Percentiles rank a stretch among this genome's conserved stretches.
phyloP scores from a whole-genome alignment of 1,284 basidiomycete species.

The Wallemia mellicola region DNA sequence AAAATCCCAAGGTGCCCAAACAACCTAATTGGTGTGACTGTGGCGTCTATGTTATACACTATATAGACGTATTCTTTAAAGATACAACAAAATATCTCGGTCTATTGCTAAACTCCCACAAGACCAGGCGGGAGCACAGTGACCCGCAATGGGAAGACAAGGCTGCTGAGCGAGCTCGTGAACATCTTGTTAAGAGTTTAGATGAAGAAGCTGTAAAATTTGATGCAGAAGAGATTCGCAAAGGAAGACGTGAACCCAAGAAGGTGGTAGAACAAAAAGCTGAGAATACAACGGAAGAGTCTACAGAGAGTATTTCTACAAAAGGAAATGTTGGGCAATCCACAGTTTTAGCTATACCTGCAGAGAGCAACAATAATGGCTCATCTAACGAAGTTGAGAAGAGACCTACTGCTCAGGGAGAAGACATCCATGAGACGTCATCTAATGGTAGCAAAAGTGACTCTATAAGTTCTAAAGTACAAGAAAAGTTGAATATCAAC shows the following conservation, averaged over 20 bases:
- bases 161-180: not conserved
- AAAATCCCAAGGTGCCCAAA: constrained; percentile 28
- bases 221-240: not conserved
- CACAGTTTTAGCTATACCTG: too few relatives aligned
- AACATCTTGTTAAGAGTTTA: not conserved
- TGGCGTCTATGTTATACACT: constrained; percentile 51
- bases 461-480: too few relatives aligned
- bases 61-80: constrained; percentile 35
- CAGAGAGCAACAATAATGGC: too few relatives aligned
- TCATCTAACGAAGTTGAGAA: too few relatives aligned
- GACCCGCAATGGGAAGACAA: not conserved
- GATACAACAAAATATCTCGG: constrained; percentile 22
- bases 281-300: not conserved
- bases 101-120: constrained; percentile 14
- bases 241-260: not conserved
- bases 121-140: not conserved
- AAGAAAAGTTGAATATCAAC: too few relatives aligned
- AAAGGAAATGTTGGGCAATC: too few relatives aligned
- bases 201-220: not conserved
- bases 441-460: too few relatives aligned
- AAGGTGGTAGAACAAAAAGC: not conserved
- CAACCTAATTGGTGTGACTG: constrained; percentile 68
- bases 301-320: not conserved
- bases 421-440: too few relatives aligned
- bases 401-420: too few relatives aligned